A percentile compares a stretch with the other conserved stretches of the same genome.
Conservation (phyloP, 192 early-diverging fungal genomes). For the Thoreauomyces humboldtii region DNA sequence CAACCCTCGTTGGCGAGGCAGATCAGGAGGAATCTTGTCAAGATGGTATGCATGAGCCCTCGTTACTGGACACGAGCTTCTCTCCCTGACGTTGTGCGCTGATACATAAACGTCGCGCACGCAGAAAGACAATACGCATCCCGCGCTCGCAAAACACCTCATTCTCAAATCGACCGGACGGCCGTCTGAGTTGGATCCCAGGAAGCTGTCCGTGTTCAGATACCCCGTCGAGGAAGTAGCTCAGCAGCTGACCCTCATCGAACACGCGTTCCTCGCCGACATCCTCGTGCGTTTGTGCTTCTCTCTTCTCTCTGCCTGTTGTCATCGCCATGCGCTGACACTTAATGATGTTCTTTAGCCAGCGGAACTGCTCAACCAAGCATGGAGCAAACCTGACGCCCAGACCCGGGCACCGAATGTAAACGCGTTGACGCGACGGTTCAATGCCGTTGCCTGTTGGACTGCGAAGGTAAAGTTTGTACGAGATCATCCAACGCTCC, state of each 20-base stretch:
- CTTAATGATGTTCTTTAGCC: conserved; percentile 23
- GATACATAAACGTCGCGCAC: too few species aligned
- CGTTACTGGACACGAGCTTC: neutral
- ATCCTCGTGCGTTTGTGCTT: conserved; percentile 23
- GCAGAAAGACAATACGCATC: conserved; percentile 16
- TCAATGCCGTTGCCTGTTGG: conserved; percentile 44
- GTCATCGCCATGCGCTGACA: too few species aligned
- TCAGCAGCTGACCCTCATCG: conserved; percentile 39
- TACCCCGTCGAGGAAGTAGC: conserved; percentile 35
- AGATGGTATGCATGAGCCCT: too few species aligned
- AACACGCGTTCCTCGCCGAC: conserved; percentile 23
- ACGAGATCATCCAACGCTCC: neutral
- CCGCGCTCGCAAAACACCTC: conserved; percentile 16
- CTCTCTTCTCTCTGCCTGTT: neutral
- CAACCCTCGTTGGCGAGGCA: conserved; percentile 31
- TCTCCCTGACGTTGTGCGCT: neutral
- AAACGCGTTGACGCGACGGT: conserved; percentile 30
- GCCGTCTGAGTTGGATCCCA: conserved; percentile 8
- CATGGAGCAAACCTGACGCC: conserved; percentile 34
- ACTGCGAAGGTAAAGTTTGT: conserved; percentile 23
- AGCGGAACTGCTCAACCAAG: conserved; percentile 37
- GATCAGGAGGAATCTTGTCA: conserved; percentile 36
- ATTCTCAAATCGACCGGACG: neutral
- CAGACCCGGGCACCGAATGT: conserved; percentile 30
- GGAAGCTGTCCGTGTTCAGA: conserved; percentile 20